These are phyloP conservation scores for Hyaloscypha bicolor DNA, from an alignment of 495 filamentous ascomycete species.

Conservation along the genomic window DNA sequence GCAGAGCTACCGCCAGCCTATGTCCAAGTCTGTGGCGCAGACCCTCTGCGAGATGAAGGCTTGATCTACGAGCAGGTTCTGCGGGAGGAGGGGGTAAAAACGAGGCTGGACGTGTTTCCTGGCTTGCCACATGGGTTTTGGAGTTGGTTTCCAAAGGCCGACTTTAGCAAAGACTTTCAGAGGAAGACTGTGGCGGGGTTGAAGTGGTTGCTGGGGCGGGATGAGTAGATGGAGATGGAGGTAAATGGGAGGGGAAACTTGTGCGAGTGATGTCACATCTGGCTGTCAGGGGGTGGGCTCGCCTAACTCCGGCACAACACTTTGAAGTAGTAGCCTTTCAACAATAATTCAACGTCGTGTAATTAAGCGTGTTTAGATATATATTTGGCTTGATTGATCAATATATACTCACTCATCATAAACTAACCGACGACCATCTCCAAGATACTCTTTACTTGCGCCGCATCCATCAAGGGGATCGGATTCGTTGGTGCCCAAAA, in stretches of 20 bases:
- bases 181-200: conserved; percentile 8
- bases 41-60: conserved; percentile 42
- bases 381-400: too few relatives aligned
- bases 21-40: conserved; percentile 40
- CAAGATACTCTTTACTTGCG: conserved; percentile 59
- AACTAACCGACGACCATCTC: conserved; percentile 39
- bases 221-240: too few relatives aligned
- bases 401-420: conserved; percentile 14
- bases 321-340: too few relatives aligned
- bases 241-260: too few relatives aligned
- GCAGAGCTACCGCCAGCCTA: conserved; percentile 34
- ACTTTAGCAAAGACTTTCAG: conserved; percentile 9
- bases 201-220: conserved; percentile 15
- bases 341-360: too few relatives aligned
- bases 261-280: too few relatives aligned
- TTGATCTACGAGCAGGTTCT: conserved; percentile 42
- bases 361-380: too few relatives aligned
- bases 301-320: too few relatives aligned
- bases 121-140: conserved; percentile 46
- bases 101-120: conserved; percentile 38
- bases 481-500: conserved; percentile 53
- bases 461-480: conserved; percentile 48
- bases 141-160: conserved; percentile 33
- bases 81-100: conserved; percentile 36
- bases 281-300: too few relatives aligned